Conservation (phyloP, 495 filamentous ascomycete species). For the Thozetella sp. region DNA sequence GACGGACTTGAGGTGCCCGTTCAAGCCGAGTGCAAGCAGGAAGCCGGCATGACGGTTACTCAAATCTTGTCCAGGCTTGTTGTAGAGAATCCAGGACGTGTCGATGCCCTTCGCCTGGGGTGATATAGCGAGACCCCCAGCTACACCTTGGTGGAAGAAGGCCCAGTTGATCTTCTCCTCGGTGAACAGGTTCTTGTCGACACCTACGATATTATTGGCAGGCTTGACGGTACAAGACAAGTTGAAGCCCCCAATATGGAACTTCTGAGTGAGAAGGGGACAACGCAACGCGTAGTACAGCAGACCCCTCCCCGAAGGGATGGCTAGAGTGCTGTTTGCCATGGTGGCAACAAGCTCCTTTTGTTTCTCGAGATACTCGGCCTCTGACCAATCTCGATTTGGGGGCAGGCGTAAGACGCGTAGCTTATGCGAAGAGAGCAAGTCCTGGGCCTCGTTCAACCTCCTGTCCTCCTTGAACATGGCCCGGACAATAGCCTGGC, state of each 20-base stretch:
- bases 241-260: constrained; percentile 83
- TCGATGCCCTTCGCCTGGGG: constrained; percentile 91
- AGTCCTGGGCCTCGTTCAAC: constrained; percentile 74
- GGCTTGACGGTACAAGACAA: constrained; percentile 88
- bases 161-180: constrained; percentile 98
- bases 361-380: constrained; percentile 88
- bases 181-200: constrained; percentile 78
- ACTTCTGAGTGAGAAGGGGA: constrained; percentile 88
- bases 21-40: constrained; percentile 87
- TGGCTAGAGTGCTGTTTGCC: constrained; percentile 83
- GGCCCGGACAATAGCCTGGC: constrained; percentile 75
- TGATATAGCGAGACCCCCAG: constrained; percentile 87
- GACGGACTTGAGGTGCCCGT: constrained; percentile 88
- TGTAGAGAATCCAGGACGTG: constrained; percentile 97
- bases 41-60: constrained; percentile 95
- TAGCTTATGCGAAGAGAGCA: constrained; percentile 78
- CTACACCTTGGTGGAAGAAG: constrained; percentile 95
- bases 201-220: constrained; percentile 82
- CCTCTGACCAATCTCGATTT: constrained; percentile 78
- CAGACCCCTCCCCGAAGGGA: constrained; percentile 81
- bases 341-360: constrained; percentile 85
- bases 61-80: constrained; percentile 84
- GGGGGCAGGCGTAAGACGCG: constrained; percentile 76
- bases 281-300: constrained; percentile 80
- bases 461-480: constrained; percentile 92